These are phyloP conservation scores for Sphaerulina populicola DNA, from an alignment of 2,329 filamentous ascomycete species.

Conservation along the genomic window DNA sequence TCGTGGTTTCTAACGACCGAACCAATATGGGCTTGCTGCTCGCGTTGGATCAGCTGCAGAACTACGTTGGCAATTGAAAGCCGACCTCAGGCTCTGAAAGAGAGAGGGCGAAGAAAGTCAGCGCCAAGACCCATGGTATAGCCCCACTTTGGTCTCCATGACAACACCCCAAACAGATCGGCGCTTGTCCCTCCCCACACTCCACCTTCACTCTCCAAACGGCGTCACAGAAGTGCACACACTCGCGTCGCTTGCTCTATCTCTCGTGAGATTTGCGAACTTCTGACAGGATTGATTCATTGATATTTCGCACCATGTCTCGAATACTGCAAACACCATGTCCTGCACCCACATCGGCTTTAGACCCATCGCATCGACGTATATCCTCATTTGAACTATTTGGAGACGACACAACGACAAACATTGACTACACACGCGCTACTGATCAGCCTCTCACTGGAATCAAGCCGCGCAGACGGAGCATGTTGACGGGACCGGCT, in stretches of 20 bases:
- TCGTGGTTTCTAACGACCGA: neutral
- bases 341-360: constrained; percentile 19
- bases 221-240: too few species aligned
- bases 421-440: constrained; percentile 30
- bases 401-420: constrained; percentile 25
- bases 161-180: neutral
- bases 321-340: constrained; percentile 26
- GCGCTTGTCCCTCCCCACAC: neutral
- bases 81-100: too few species aligned
- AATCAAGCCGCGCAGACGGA: constrained; percentile 23
- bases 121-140: neutral
- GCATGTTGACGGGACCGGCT: constrained; percentile 18
- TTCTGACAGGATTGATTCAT: neutral
- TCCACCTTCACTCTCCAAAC: neutral
- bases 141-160: neutral
- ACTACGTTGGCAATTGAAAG: constrained; percentile 1
- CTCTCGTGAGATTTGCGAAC: neutral
- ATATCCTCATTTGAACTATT: constrained; percentile 10
- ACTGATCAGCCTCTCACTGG: constrained; percentile 25
- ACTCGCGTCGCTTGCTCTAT: neutral
- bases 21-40: neutral
- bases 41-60: neutral
- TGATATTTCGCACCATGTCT: constrained; percentile 2
- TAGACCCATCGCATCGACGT: constrained; percentile 15
- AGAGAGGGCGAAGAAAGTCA: neutral